phyloP scores from a whole-genome alignment of 371 early-diverging fungal species.

The Mucor plumbeus region DNA sequence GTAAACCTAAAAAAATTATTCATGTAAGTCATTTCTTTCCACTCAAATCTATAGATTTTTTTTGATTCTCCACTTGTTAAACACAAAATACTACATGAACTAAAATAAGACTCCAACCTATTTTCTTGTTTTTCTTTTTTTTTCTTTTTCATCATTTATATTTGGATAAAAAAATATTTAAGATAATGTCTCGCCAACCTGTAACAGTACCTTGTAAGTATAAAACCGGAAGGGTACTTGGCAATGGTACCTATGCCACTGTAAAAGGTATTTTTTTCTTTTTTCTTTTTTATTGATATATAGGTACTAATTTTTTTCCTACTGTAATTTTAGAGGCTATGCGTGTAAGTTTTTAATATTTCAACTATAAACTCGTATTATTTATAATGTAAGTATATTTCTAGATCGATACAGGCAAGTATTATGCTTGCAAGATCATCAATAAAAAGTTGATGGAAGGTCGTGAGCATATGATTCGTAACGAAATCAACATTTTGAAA shows the following conservation, averaged over 20 bases:
- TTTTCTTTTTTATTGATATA: neutral
- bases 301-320: too few relatives aligned
- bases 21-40: neutral
- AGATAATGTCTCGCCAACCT: slow-evolving; percentile 25
- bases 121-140: slow-evolving; percentile 2
- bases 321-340: slow-evolving; percentile 43
- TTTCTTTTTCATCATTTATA: neutral
- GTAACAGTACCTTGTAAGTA: slow-evolving; percentile 72
- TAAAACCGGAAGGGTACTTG: slow-evolving; percentile 71
- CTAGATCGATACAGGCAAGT: slow-evolving; percentile 82
- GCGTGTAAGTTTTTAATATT: slow-evolving; percentile 38
- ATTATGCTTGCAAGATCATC: slow-evolving; percentile 91
- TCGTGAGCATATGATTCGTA: slow-evolving; percentile 88
- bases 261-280: slow-evolving; percentile 64
- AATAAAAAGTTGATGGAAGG: slow-evolving; percentile 89
- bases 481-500: slow-evolving; percentile 87
- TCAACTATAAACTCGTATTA: neutral
- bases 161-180: neutral
- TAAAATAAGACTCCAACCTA: neutral
- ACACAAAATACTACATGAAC: neutral
- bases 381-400: neutral
- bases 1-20: neutral
- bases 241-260: slow-evolving; percentile 73
- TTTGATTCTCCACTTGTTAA: slow-evolving; percentile 1
- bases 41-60: neutral